phyloP scores from a whole-genome alignment of 805 yeast genomes.

The Kluyveromyces dobzhanskii region DNA sequence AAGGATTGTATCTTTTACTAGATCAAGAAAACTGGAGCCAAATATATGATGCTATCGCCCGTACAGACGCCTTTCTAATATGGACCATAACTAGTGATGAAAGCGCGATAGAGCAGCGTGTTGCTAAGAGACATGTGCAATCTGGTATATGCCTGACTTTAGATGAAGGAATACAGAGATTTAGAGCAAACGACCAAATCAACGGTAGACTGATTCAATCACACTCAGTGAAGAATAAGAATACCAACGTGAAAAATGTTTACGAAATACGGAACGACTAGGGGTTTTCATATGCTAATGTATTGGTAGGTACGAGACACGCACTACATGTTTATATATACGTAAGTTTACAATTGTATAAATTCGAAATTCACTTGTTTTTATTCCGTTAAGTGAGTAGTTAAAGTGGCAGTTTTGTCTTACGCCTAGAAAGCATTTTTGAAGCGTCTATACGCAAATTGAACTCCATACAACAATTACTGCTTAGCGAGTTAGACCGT shows the following conservation, averaged over 20 bases:
- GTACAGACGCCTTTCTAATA: slow-evolving; percentile 31
- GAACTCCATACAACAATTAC: slow-evolving; percentile 1
- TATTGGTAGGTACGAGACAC: too few species aligned
- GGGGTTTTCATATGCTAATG: too few species aligned
- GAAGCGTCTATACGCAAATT: slow-evolving; percentile 1
- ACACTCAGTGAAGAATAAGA: too few species aligned
- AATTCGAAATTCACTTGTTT: neutral
- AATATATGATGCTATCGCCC: slow-evolving; percentile 10
- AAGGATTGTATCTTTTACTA: slow-evolving; percentile 67
- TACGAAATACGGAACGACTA: too few species aligned
- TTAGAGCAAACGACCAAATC: slow-evolving; percentile 47
- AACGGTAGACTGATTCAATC: slow-evolving; percentile 40
- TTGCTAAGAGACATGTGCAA: slow-evolving; percentile 56
- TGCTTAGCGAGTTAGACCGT: neutral
- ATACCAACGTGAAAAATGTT: too few species aligned
- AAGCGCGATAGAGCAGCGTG: slow-evolving; percentile 42
- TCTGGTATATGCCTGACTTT: slow-evolving; percentile 43
- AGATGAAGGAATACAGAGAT: slow-evolving; percentile 45
- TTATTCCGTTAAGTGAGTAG: neutral
- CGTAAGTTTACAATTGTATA: too few species aligned
- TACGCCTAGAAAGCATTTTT: slow-evolving; percentile 2
- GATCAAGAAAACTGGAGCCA: slow-evolving; percentile 49
- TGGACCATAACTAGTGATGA: slow-evolving; percentile 46
- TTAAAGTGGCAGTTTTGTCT: neutral
- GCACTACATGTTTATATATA: too few species aligned